Evolutionary conservation across 2,329 filamentous ascomycete species (phyloP).

Genomic region (Zymoseptoria brevis): DNA sequence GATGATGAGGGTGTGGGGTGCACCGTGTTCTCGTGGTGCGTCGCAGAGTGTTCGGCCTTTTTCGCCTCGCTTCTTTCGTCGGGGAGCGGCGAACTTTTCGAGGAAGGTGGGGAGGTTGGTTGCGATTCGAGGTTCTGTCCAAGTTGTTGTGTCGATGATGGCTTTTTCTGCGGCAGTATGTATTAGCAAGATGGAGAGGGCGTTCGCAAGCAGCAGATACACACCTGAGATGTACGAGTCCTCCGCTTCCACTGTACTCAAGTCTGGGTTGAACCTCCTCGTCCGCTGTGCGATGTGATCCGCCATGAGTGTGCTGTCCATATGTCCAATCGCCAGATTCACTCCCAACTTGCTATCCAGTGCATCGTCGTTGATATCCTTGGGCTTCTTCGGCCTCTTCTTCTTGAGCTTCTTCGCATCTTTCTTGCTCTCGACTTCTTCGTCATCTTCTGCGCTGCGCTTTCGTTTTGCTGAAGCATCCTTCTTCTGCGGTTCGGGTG

Average conservation of each 20-base stretch:
- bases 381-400: constrained; percentile 50
- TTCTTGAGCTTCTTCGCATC: constrained; percentile 48
- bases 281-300: constrained; percentile 79
- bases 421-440: constrained; percentile 30
- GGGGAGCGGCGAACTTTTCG: constrained; percentile 48
- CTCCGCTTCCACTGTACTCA: constrained; percentile 76
- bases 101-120: constrained; percentile 73
- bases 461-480: constrained; percentile 34
- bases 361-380: constrained; percentile 57
- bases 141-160: constrained; percentile 74
- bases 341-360: constrained; percentile 47
- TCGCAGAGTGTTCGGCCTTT: constrained; percentile 53
- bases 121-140: constrained; percentile 56
- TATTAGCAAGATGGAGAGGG: background rate
- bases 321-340: constrained; percentile 70
- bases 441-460: constrained; percentile 25
- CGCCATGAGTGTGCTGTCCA: constrained; percentile 75
- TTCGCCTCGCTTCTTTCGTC: constrained; percentile 20
- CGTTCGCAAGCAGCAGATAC: constrained; percentile 10
- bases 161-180: constrained; percentile 49
- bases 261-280: constrained; percentile 66
- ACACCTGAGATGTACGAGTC: constrained; percentile 73
- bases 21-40: constrained; percentile 56
- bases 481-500: constrained; percentile 21
- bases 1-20: constrained; percentile 76